These are phyloP conservation scores for Corylus avellana DNA, from an alignment of 306 rosid species.

Conservation along the genomic window DNA sequence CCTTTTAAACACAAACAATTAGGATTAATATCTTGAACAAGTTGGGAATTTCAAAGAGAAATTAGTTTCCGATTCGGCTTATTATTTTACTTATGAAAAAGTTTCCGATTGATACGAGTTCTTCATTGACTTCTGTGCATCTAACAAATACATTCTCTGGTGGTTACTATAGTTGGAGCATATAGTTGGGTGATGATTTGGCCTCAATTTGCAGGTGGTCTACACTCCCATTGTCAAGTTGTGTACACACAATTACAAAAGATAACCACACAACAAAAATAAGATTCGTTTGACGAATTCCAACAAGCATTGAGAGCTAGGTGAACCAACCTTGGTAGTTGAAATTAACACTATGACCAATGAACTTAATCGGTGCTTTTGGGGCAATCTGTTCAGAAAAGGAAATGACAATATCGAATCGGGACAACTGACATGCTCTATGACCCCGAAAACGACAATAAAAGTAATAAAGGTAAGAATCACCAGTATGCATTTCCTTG, in stretches of 20 bases:
- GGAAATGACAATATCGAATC: neutral
- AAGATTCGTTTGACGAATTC: neutral
- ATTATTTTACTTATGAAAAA: too few relatives aligned
- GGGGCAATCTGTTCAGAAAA: slow-evolving; percentile 3
- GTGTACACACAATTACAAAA: neutral
- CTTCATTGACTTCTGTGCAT: neutral
- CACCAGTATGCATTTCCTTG: neutral
- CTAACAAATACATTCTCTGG: neutral
- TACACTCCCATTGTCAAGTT: neutral
- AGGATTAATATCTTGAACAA: neutral
- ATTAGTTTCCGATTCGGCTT: too few relatives aligned
- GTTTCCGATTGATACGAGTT: neutral
- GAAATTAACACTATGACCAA: slow-evolving; percentile 1
- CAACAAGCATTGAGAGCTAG: neutral
- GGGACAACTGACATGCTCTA: slow-evolving; percentile 6
- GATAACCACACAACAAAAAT: neutral
- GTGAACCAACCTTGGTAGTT: slow-evolving; percentile 17
- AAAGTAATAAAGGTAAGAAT: slow-evolving; percentile 16
- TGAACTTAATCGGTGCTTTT: neutral
- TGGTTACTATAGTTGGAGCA: slow-evolving; percentile 1
- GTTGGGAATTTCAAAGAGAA: neutral
- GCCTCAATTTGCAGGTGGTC: neutral
- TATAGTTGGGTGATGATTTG: neutral
- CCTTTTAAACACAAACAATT: neutral
- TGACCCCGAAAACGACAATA: slow-evolving; percentile 3